Conservation (phyloP, 345 rosid genomes). For the Populus euphratica region DNA sequence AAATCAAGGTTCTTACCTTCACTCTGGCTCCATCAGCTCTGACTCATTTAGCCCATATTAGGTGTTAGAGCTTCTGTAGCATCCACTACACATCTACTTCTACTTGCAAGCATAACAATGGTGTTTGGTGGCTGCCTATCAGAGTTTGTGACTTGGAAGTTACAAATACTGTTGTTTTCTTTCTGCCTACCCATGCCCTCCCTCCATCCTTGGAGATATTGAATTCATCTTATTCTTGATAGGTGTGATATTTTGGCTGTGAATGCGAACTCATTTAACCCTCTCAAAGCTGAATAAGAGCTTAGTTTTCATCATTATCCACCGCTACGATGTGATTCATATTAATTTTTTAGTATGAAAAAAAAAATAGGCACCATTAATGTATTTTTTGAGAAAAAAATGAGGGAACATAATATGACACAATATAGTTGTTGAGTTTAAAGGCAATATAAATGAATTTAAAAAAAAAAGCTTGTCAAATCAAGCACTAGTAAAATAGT, state of each 20-base stretch:
- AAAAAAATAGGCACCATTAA: too few relatives aligned
- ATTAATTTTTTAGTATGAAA: too few relatives aligned
- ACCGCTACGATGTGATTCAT: too few relatives aligned
- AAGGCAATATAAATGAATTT: too few relatives aligned
- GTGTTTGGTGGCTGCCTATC: background rate
- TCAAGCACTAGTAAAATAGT: too few relatives aligned
- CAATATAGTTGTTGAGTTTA: too few relatives aligned
- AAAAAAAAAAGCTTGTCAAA: too few relatives aligned
- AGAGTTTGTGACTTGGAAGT: background rate
- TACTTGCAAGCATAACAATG: background rate
- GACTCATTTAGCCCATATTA: slow-evolving; percentile 23
- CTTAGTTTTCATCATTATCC: background rate
- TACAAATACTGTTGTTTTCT: background rate
- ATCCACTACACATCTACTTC: background rate
- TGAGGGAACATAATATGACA: too few relatives aligned
- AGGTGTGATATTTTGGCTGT: background rate
- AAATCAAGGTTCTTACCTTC: slow-evolving; percentile 48
- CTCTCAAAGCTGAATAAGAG: background rate
- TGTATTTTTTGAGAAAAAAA: too few relatives aligned
- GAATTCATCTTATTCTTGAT: background rate
- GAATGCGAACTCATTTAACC: background rate
- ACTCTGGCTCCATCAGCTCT: slow-evolving; percentile 32
- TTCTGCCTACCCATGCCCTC: background rate
- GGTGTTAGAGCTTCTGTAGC: background rate
- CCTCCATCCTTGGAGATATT: background rate